Conservation (phyloP, 768 basidiomycete species). For the Boletus insuetus region DNA sequence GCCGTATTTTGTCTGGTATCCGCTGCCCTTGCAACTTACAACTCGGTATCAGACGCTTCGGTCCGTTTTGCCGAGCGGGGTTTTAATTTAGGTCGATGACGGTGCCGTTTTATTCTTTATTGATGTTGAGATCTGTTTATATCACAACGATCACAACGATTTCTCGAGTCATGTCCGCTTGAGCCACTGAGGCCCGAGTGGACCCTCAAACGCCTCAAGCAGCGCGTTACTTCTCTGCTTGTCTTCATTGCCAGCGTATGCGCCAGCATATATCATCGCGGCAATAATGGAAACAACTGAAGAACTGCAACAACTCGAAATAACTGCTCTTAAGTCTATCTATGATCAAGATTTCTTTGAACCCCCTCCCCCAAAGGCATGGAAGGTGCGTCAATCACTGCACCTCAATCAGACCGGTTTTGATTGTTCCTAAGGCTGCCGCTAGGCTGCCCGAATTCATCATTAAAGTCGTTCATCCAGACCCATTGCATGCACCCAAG, state of each 20-base stretch:
- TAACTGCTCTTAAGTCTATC: conserved; percentile 76
- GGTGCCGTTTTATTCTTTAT: no score
- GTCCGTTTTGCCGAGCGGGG: neutral
- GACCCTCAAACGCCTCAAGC: conserved; percentile 62
- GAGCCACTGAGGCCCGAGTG: conserved; percentile 68
- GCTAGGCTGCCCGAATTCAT: conserved; percentile 71
- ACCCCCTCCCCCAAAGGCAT: conserved; percentile 72
- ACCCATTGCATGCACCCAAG: conserved; percentile 51
- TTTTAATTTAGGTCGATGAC: no score
- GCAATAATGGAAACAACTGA: conserved; percentile 65
- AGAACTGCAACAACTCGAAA: conserved; percentile 67
- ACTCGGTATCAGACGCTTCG: no score
- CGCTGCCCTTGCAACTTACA: no score
- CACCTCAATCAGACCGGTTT: neutral
- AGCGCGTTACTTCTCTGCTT: conserved; percentile 33
- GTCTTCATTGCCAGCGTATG: conserved; percentile 11
- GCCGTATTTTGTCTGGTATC: no score
- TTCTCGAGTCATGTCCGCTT: conserved; percentile 73
- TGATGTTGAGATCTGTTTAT: conserved; percentile 2
- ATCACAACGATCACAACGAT: conserved; percentile 7
- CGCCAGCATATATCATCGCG: conserved; percentile 9
- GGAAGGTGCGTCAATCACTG: conserved; percentile 56
- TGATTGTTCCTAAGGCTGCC: conserved; percentile 49
- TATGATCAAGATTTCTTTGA: conserved; percentile 77
- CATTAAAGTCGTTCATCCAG: conserved; percentile 67